Evolutionary conservation across 331 rosid species (phyloP).

Genomic region (Prunus yedoensis): DNA sequence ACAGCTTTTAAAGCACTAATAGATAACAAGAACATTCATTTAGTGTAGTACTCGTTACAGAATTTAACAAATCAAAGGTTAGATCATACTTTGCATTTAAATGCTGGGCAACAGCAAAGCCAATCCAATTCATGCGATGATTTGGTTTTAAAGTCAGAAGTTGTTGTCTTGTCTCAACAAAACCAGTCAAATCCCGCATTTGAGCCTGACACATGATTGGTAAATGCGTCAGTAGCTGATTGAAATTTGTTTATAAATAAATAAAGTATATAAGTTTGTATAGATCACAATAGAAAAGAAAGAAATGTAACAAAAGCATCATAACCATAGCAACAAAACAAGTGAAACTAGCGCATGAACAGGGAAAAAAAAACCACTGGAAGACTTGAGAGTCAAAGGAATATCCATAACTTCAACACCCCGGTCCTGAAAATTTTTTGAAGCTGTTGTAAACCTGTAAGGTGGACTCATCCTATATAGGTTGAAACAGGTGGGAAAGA

Average conservation of each 20-base stretch:
- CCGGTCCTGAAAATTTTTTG: neutral
- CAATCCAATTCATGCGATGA: slow-evolving; percentile 99
- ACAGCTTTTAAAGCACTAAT: slow-evolving; percentile 81
- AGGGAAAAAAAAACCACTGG: neutral
- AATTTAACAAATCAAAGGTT: slow-evolving; percentile 9
- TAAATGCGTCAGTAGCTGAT: slow-evolving; percentile 14
- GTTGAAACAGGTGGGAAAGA: neutral
- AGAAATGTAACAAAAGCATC: neutral
- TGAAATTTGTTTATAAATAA: slow-evolving; percentile 8
- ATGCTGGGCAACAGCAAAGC: slow-evolving; percentile 92
- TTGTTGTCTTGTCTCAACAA: slow-evolving; percentile 96
- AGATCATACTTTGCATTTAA: slow-evolving; percentile 76
- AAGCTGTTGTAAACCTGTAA: neutral
- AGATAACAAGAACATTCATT: slow-evolving; percentile 21
- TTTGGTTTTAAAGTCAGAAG: slow-evolving; percentile 91
- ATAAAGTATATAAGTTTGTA: slow-evolving; percentile 6
- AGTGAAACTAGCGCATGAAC: neutral
- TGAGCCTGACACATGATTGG: slow-evolving; percentile 65
- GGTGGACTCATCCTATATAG: neutral
- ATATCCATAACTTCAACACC: neutral
- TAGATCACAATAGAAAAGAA: neutral
- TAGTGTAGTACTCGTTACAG: slow-evolving; percentile 2
- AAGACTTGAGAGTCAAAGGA: neutral
- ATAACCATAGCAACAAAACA: neutral
- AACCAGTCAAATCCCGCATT: slow-evolving; percentile 95